These are phyloP conservation scores for Pythium diclinum DNA, from an alignment of 352 stramenopile species.

Conservation along the genomic window DNA sequence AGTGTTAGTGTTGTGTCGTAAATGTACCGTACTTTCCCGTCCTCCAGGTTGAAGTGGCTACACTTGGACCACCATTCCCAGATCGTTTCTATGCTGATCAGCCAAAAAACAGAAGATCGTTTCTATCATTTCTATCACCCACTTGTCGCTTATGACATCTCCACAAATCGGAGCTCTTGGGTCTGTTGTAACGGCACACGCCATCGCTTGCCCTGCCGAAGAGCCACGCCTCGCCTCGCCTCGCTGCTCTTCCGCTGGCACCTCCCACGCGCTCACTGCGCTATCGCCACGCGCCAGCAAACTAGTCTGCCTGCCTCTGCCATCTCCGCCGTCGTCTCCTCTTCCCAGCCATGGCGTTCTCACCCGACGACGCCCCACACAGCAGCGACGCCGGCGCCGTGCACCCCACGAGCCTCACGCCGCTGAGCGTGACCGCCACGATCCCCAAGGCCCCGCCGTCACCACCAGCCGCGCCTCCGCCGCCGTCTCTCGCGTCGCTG, in stretches of 20 bases:
- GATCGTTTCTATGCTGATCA: neutral
- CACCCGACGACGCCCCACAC: slow-evolving; percentile 7
- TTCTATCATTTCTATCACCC: neutral
- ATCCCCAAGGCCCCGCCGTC: slow-evolving; percentile 11
- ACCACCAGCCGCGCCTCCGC: neutral
- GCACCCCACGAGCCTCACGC: slow-evolving; percentile 12
- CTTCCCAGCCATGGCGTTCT: slow-evolving; percentile 14
- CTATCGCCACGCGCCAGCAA: neutral
- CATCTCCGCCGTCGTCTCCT: neutral
- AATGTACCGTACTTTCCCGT: neutral
- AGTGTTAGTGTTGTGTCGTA: neutral
- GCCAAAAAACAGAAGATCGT: neutral
- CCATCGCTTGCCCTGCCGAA: neutral
- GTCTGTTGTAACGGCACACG: slow-evolving; percentile 3
- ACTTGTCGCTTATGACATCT: slow-evolving; percentile 1
- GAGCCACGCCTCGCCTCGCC: slow-evolving; percentile 14
- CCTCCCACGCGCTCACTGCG: neutral
- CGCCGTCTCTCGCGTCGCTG: slow-evolving; percentile 14
- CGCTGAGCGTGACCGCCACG: neutral
- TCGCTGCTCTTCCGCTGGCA: neutral
- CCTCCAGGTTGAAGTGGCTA: neutral
- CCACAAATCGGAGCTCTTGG: neutral
- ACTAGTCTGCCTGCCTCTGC: neutral
- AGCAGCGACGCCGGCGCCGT: slow-evolving; percentile 2
- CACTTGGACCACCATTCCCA: neutral